These are phyloP conservation scores for Phellopilus nigrolimitatus DNA, from an alignment of 1,284 basidiomycete genomes.

Conservation along the genomic window DNA sequence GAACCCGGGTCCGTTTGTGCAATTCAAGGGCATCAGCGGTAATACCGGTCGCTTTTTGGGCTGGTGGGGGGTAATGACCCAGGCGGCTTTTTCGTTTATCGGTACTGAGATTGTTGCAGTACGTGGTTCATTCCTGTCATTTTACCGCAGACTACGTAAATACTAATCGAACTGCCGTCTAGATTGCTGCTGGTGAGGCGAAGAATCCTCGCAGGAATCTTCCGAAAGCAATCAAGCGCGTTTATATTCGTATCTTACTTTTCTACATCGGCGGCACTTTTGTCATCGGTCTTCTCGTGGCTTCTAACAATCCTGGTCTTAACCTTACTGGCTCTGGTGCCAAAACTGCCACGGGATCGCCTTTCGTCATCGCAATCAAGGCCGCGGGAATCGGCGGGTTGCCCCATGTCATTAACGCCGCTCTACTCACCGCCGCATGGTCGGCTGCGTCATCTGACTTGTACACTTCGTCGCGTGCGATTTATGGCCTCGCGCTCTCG, in stretches of 20 bases:
- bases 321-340: constrained; percentile 44
- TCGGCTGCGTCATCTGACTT: constrained; percentile 82
- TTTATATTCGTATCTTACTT: constrained; percentile 68
- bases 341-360: constrained; percentile 74
- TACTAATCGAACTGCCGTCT: constrained; percentile 18
- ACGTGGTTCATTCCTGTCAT: constrained; percentile 33
- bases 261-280: constrained; percentile 70
- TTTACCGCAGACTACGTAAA: not conserved
- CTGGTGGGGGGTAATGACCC: constrained; percentile 62
- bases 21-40: constrained; percentile 51
- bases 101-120: constrained; percentile 86
- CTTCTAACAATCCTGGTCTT: constrained; percentile 58
- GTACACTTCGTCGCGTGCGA: constrained; percentile 75
- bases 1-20: constrained; percentile 66
- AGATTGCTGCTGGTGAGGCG: constrained; percentile 79
- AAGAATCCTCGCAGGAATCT: constrained; percentile 67
- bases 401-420: constrained; percentile 83
- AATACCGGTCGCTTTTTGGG: constrained; percentile 62
- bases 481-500: constrained; percentile 74
- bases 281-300: constrained; percentile 75
- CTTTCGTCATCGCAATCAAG: constrained; percentile 79
- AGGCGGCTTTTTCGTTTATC: constrained; percentile 82
- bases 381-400: constrained; percentile 71
- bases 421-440: constrained; percentile 80
- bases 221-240: constrained; percentile 60